Evolutionary conservation across 2,329 filamentous ascomycete species (phyloP), one percentile per base, ranked within the genome.

Genomic region (Colletotrichum abscissum): DNA sequence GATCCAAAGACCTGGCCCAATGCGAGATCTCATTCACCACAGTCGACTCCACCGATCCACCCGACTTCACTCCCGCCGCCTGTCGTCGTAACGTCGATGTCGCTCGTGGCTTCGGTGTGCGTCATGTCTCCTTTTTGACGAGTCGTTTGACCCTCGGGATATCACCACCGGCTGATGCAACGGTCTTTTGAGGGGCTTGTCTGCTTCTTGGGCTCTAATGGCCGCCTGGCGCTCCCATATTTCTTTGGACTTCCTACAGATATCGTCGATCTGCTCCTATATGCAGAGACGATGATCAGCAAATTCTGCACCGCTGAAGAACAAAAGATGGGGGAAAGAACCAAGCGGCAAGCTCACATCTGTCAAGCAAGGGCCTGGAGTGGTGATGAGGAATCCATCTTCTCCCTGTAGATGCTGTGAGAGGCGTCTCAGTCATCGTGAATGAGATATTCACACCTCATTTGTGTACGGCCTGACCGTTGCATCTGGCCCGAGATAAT

Each of bases 201-300:
- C 85, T 22, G 85, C 83, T 67, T 85, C 84, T 63, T 85, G 82
- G 63, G 83, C 79, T 75, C 85, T 85, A 54, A 87, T 88, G 16
- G 87, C 87, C 19, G 86, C 87, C 79, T 90, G 87, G 22, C 82
- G 86, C 75, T 90, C 87, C 88, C 88, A 91, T 74, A 89, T 82
- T 67, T 90, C 87, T 74, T 85, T 88, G 46, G 89, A 90, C 79
- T 90, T 90, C 74, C 84, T 80, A 79, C 89, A 91, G 68, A 91
- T 90, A 76, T 91, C 89, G 77, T 91, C 88, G 75, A 91, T 91
- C 84, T 91, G 89, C 81, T 90, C 89, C 89, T 91, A 59, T 77
- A 54, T 69, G 62, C 60, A 69, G 75, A 49, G 70, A 69, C 71
- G 77, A 70, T 63, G 74, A 90, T 91, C 84, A 91, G 89, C 81